phyloP scores from a whole-genome alignment of 2,329 filamentous ascomycete genomes.

The Paraphoma chrysanthemicola region DNA sequence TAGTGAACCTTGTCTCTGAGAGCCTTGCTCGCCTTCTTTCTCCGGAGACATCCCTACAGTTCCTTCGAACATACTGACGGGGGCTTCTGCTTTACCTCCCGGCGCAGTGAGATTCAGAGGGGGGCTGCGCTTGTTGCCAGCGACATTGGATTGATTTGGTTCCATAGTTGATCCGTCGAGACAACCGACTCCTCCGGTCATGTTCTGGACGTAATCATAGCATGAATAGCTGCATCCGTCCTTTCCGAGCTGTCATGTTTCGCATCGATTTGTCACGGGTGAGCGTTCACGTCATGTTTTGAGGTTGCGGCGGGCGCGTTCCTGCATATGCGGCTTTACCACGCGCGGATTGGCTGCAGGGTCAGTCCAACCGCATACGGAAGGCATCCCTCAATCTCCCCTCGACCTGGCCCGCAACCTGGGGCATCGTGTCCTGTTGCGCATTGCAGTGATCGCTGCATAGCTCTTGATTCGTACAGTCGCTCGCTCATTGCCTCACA shows the following conservation, averaged over 20 bases:
- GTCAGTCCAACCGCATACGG: slow-evolving; percentile 26
- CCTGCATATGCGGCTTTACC: slow-evolving; percentile 21
- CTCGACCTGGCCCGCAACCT: slow-evolving; percentile 19
- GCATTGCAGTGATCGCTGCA: slow-evolving; percentile 17
- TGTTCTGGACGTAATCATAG: too few relatives aligned
- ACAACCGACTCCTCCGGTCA: too few relatives aligned
- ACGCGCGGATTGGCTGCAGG: slow-evolving; percentile 25
- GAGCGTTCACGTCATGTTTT: background rate
- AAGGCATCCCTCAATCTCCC: slow-evolving; percentile 29
- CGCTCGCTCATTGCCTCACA: slow-evolving; percentile 13
- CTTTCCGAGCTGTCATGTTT: slow-evolving; percentile 26
- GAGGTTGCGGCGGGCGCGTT: slow-evolving; percentile 9
- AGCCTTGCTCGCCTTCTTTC: background rate
- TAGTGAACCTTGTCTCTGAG: background rate
- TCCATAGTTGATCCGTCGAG: too few relatives aligned
- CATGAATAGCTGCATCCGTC: background rate
- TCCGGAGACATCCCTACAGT: background rate
- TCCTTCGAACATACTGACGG: too few relatives aligned
- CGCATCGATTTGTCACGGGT: slow-evolving; percentile 13
- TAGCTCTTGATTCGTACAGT: slow-evolving; percentile 26
- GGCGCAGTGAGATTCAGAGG: too few relatives aligned
- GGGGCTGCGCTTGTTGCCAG: too few relatives aligned
- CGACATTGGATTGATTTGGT: too few relatives aligned
- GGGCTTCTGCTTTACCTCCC: too few relatives aligned
- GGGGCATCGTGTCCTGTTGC: slow-evolving; percentile 18